Conservation (phyloP, 2,329 filamentous ascomycete genomes). For the Sporothrix dimorphospora region DNA sequence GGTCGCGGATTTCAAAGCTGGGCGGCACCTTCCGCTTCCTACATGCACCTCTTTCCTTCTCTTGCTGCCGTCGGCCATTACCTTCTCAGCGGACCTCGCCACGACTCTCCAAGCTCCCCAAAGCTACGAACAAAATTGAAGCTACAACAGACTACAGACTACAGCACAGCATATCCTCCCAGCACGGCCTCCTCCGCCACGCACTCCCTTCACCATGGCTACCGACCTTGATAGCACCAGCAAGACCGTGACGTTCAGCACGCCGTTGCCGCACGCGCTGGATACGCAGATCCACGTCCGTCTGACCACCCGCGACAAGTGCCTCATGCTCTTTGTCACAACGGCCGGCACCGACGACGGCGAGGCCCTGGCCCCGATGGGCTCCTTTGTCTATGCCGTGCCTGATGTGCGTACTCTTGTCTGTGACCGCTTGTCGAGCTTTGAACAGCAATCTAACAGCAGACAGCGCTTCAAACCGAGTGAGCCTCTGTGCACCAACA, state of each 20-base stretch:
- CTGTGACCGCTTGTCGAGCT: too few species aligned
- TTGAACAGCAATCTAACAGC: too few species aligned
- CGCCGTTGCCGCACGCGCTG: constrained; percentile 62
- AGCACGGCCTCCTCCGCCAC: background rate
- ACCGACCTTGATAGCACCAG: constrained; percentile 3
- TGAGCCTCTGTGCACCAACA: constrained; percentile 73
- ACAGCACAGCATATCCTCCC: background rate
- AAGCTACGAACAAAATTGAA: background rate
- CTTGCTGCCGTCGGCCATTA: background rate
- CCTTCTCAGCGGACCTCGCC: background rate
- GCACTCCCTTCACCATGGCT: background rate
- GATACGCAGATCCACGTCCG: constrained; percentile 65
- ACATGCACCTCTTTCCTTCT: background rate
- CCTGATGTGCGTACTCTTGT: constrained; percentile 83
- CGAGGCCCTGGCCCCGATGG: constrained; percentile 63
- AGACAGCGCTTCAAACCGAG: constrained; percentile 55
- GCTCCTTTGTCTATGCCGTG: constrained; percentile 91
- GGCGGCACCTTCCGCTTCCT: constrained; percentile 16
- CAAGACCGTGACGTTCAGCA: constrained; percentile 53
- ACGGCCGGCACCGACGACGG: constrained; percentile 49
- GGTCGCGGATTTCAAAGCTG: background rate
- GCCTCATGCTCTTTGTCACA: constrained; percentile 63
- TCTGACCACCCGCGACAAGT: constrained; percentile 60
- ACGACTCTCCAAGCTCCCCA: background rate
- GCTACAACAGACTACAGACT: background rate